Percentiles rank a stretch among this genome's conserved stretches.
phyloP scores from a whole-genome alignment of 805 yeast species.

The Wickerhamiella kurtzmanii region DNA sequence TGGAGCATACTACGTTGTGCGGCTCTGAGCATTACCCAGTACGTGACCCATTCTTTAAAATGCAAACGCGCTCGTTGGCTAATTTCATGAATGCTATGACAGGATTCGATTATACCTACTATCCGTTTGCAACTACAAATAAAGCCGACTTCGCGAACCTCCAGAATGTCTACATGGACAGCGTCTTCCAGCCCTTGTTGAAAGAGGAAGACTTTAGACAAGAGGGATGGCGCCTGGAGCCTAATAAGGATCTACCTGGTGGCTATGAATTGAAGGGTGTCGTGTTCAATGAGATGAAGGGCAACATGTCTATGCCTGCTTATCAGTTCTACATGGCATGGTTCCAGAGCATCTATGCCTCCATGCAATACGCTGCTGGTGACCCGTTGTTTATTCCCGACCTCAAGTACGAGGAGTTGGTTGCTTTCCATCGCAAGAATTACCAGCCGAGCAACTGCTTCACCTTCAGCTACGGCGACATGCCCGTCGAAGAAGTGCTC shows the following conservation, averaged over 20 bases:
- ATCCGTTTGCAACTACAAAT: slow-evolving; percentile 94
- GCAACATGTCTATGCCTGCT: slow-evolving; percentile 80
- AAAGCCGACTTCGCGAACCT: slow-evolving; percentile 64
- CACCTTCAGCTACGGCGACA: slow-evolving; percentile 77
- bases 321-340: slow-evolving; percentile 75
- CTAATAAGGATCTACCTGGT: slow-evolving; percentile 33
- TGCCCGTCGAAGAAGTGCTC: slow-evolving; percentile 24
- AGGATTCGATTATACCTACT: slow-evolving; percentile 89
- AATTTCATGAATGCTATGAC: slow-evolving; percentile 99
- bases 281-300: slow-evolving; percentile 97
- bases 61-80: slow-evolving; percentile 87
- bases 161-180: slow-evolving; percentile 76
- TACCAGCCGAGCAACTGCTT: slow-evolving; percentile 87
- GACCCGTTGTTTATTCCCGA: slow-evolving; percentile 74
- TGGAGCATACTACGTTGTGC: slow-evolving; percentile 92
- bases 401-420: slow-evolving; percentile 57
- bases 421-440: slow-evolving; percentile 57
- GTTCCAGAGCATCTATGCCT: slow-evolving; percentile 71
- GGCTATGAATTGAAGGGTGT: slow-evolving; percentile 64
- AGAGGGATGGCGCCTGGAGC: slow-evolving; percentile 96
- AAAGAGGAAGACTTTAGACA: slow-evolving; percentile 73
- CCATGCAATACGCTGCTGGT: slow-evolving; percentile 85
- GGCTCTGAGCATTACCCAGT: slow-evolving; percentile 89
- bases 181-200: slow-evolving; percentile 71
- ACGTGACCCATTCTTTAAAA: slow-evolving; percentile 93